Conservation (phyloP, 768 basidiomycete genomes). For the Psilocybe sp. region DNA sequence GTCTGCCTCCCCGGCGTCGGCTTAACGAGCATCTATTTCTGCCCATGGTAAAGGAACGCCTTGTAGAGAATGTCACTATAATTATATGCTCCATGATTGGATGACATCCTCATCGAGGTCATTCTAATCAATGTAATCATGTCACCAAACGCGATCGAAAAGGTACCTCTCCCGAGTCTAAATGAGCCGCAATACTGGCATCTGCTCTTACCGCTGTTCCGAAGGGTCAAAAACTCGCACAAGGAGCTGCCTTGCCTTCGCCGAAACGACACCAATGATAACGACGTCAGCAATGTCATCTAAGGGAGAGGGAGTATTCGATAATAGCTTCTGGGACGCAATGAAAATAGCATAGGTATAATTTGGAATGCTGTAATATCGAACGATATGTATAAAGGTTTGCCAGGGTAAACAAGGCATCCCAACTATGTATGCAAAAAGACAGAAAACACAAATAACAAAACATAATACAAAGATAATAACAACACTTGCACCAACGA, state of each 20-base stretch:
- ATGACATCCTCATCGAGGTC: too few species aligned
- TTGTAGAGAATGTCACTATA: neutral
- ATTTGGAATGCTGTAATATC: conserved; percentile 12
- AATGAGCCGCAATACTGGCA: conserved; percentile 8
- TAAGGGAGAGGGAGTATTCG: too few species aligned
- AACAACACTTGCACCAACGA: conserved; percentile 15
- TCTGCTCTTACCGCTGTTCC: too few species aligned
- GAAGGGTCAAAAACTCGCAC: too few species aligned
- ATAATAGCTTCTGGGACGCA: too few species aligned
- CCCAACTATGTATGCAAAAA: conserved; percentile 7
- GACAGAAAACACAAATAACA: conserved; percentile 12
- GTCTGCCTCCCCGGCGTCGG: conserved; percentile 6
- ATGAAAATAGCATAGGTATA: conserved; percentile 1
- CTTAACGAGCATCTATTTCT: conserved; percentile 2
- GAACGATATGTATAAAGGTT: conserved; percentile 16
- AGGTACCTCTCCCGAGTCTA: conserved; percentile 9
- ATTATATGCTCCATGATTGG: conserved; percentile 5
- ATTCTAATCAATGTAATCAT: too few species aligned
- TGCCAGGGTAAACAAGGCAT: neutral
- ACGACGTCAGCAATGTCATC: too few species aligned
- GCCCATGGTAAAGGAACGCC: neutral
- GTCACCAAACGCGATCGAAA: conserved; percentile 8
- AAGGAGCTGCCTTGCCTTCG: too few species aligned
- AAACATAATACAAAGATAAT: conserved; percentile 7
- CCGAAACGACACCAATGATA: too few species aligned